Percentiles rank a stretch among this genome's conserved stretches.
phyloP scores from a whole-genome alignment of 257 asterid genomes.

The Plectranthus barbatus region DNA sequence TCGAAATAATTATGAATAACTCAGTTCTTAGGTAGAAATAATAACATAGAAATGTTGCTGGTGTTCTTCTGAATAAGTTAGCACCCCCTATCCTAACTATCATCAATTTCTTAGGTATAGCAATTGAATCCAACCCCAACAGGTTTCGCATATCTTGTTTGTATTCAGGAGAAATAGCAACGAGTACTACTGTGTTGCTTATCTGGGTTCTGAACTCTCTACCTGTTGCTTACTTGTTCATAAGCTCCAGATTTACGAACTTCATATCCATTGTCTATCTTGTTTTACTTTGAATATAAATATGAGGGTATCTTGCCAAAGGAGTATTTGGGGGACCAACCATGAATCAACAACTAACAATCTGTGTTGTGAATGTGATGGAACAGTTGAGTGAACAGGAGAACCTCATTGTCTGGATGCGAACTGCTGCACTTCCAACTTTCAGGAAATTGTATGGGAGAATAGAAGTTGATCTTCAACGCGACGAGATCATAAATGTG shows the following conservation, averaged over 20 bases:
- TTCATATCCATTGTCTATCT: background rate
- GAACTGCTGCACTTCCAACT: constrained; percentile 93
- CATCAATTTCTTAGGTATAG: background rate
- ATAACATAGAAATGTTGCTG: background rate
- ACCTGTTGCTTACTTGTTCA: background rate
- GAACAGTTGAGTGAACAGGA: constrained; percentile 69
- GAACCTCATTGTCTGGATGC: constrained; percentile 90
- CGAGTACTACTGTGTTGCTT: background rate
- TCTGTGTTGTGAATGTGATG: constrained; percentile 9
- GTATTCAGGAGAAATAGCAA: background rate
- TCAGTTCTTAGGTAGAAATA: background rate
- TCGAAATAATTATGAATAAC: background rate
- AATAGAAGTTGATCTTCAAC: constrained; percentile 58
- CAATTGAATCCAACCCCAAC: background rate
- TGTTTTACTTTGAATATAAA: background rate
- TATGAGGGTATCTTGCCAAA: background rate
- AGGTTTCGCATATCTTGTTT: background rate
- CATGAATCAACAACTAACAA: constrained; percentile 1
- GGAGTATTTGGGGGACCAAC: background rate
- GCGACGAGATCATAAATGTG: constrained; percentile 47
- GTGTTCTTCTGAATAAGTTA: background rate
- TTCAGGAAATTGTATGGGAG: constrained; percentile 77
- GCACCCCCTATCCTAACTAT: background rate
- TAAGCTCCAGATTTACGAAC: background rate
- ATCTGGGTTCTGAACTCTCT: background rate